phyloP scores from a whole-genome alignment of 257 asterid genomes.

The Oldenlandia corymbosa region DNA sequence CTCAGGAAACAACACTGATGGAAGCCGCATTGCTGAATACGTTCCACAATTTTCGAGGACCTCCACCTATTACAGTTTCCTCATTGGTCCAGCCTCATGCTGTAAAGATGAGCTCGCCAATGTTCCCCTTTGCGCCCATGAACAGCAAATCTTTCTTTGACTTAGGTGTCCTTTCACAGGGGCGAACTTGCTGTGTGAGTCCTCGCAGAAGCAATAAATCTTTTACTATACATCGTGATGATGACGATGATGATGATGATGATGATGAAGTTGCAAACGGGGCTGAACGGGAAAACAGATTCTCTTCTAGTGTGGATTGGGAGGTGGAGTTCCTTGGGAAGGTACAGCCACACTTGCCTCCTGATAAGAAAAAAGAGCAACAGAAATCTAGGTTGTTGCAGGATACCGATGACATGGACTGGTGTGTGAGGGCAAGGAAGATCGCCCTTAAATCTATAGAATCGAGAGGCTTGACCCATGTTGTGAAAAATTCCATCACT shows the following conservation, averaged over 20 bases:
- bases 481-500: conserved; percentile 45
- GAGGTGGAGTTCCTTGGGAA: conserved; percentile 76
- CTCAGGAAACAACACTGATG: conserved; percentile 23
- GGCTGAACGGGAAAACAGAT: conserved; percentile 14
- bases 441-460: conserved; percentile 83
- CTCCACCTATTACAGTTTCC: conserved; percentile 21
- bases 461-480: conserved; percentile 65
- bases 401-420: conserved; percentile 56
- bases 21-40: conserved; percentile 39
- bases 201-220: conserved; percentile 18
- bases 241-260: conserved; percentile 13
- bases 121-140: conserved; percentile 21
- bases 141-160: conserved; percentile 19
- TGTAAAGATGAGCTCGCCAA: conserved; percentile 12
- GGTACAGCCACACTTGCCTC: conserved; percentile 25
- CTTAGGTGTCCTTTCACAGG: conserved; percentile 29
- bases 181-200: conserved; percentile 32
- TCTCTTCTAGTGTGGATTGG: conserved; percentile 38
- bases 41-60: conserved; percentile 33
- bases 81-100: conserved; percentile 17
- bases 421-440: conserved; percentile 96
- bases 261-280: background rate
- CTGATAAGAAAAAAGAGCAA: conserved; percentile 41
- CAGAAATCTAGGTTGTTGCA: conserved; percentile 45
- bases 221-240: conserved; percentile 14